These are phyloP conservation scores for Copromyces sp. DNA, from an alignment of 495 filamentous ascomycete genomes.

Conservation along the genomic window DNA sequence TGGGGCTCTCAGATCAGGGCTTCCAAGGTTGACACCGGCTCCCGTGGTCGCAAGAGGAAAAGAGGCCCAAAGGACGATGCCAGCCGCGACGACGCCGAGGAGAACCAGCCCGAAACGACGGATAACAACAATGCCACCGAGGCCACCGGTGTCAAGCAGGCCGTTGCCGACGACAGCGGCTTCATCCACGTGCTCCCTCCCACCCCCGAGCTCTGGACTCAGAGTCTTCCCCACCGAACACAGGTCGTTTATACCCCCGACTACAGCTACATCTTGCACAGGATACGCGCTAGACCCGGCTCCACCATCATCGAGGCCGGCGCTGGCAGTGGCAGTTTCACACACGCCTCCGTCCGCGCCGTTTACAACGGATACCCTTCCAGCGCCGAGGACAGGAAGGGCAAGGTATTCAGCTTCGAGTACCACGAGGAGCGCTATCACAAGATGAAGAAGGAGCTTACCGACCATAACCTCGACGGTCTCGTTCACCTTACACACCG, in stretches of 20 bases:
- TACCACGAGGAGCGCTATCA: constrained; percentile 71
- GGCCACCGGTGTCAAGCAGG: constrained; percentile 24
- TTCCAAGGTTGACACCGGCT: constrained; percentile 82
- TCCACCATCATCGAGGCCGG: constrained; percentile 82
- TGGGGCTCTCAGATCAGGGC: constrained; percentile 90
- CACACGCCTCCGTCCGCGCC: constrained; percentile 77
- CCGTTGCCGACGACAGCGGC: constrained; percentile 60
- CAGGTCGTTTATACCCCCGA: constrained; percentile 98
- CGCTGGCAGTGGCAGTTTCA: constrained; percentile 90
- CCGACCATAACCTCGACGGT: constrained; percentile 57
- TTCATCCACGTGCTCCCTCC: constrained; percentile 87
- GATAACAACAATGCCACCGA: constrained; percentile 15
- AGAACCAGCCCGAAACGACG: constrained; percentile 18
- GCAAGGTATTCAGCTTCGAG: constrained; percentile 88
- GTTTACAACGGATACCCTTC: constrained; percentile 73
- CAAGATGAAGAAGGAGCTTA: constrained; percentile 64
- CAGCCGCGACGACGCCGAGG: constrained; percentile 15
- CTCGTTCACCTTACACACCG: constrained; percentile 78
- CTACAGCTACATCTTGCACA: constrained; percentile 89
- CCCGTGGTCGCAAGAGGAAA: constrained; percentile 52
- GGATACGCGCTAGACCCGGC: constrained; percentile 73
- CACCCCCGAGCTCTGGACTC: constrained; percentile 88
- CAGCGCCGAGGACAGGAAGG: constrained; percentile 33
- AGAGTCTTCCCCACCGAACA: constrained; percentile 81
- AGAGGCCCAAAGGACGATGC: constrained; percentile 47